Base-by-base conservation (phyloP, 192 early-diverging fungal genomes). In the Podila verticillata region DNA sequence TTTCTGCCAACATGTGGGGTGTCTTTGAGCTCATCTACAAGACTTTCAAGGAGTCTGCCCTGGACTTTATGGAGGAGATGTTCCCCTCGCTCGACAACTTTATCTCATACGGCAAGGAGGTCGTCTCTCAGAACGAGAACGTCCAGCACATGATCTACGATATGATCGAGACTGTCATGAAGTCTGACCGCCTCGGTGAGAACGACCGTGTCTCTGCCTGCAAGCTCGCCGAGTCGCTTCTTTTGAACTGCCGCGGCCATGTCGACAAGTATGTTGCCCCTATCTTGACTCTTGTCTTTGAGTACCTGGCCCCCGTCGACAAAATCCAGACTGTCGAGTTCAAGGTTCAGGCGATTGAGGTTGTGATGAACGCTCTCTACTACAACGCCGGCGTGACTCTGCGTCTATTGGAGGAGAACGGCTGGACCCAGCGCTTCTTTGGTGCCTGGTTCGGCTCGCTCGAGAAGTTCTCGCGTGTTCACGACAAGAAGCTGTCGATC, bases 401-500 rank as follows among this genome's bases (percentile, higher is more conserved):
- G 26, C 86, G 72, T 35, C 70, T 96, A 5, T 84, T 98, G 63
- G 96, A 97, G 74, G 91, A 94, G 72, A 86, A 91, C 65, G 74
- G 87, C 49, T 91, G 89, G 85, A 96, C 95, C 28, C 87, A 90
- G 67, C 87, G 85, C 7, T 92, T 96, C 83, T 96, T 97, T 69
- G 87, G 84, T 24, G 81, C 86, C 26, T 94, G 96, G 91, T 91
- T 95, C 83, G 85, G 88, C 32, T 87, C 84, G 48, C 72, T 95
- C 34, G 84, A 87, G 61, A 91, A 91, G 67, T 94, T 98, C 64
- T 70, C 86, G 31, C 92, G 96, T 60, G 96, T 98, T 30, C 93
- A 96, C 83, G 96, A 98, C 82, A 98, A 97, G 89, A 96, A 96
- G 86, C 87, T 98, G 34, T 88, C 90, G 13, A 93, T 98, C 59